Percentiles rank a stretch among this genome's conserved stretches.
These are phyloP conservation scores for Skeletonema tropicum DNA, from an alignment of 108 stramenopile genomes.

Conservation along the genomic window DNA sequence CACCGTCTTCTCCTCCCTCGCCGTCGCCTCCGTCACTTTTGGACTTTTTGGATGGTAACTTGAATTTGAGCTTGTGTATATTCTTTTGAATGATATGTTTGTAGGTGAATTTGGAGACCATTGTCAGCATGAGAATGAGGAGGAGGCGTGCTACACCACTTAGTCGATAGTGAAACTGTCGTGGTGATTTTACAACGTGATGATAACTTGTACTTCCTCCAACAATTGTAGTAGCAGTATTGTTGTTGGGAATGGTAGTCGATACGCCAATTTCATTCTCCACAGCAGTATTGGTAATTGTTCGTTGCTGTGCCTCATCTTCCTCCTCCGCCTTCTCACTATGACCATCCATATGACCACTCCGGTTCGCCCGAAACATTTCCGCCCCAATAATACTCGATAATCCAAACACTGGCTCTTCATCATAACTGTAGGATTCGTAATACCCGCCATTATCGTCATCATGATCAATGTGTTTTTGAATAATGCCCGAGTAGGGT, in stretches of 20 bases:
- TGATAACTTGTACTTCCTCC: too few species aligned
- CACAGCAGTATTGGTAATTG: not conserved
- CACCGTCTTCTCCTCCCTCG: too few species aligned
- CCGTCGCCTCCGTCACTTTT: too few species aligned
- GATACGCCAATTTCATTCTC: not conserved
- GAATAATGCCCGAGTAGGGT: slow-evolving; percentile 41
- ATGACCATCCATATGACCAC: not conserved
- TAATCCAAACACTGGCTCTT: not conserved
- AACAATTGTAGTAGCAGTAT: not conserved
- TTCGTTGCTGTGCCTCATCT: not conserved
- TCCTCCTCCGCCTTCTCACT: too few species aligned
- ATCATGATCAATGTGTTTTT: slow-evolving; percentile 27
- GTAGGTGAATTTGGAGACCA: not conserved
- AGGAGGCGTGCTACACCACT: not conserved
- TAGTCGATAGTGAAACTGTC: not conserved
- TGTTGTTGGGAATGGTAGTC: not conserved
- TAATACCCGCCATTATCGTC: not conserved
- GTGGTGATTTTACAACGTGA: not conserved
- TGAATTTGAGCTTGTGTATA: too few species aligned
- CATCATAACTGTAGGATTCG: too few species aligned
- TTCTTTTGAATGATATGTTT: not conserved
- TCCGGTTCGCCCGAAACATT: not conserved
- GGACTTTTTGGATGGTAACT: too few species aligned
- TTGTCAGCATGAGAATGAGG: not conserved
- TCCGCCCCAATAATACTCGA: not conserved